phyloP scores from a whole-genome alignment of 305 asterid species.

The Solanum hybrid region DNA sequence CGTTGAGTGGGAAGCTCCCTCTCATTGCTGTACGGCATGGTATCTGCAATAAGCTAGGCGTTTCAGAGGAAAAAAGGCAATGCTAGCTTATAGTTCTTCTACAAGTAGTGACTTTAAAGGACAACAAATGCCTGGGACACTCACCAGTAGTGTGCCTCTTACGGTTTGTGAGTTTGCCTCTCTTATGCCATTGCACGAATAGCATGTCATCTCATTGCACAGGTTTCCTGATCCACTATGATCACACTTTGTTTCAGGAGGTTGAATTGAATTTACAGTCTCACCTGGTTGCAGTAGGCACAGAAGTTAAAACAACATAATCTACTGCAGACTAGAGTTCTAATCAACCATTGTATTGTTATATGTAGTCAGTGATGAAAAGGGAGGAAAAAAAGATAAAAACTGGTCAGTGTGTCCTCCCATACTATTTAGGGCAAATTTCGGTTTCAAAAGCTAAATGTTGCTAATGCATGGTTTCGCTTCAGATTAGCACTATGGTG shows the following conservation, averaged over 20 bases:
- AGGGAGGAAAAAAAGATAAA: neutral
- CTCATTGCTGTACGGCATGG: constrained; percentile 94
- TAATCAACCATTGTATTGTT: neutral
- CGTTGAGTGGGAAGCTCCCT: constrained; percentile 91
- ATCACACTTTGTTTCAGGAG: constrained; percentile 55
- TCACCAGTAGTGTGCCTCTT: constrained; percentile 91
- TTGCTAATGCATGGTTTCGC: neutral
- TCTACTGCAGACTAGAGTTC: neutral
- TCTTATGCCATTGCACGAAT: constrained; percentile 50
- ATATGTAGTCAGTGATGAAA: neutral
- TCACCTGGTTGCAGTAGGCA: constrained; percentile 50
- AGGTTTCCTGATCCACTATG: constrained; percentile 39
- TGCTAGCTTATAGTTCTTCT: neutral
- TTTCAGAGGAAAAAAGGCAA: constrained; percentile 14
- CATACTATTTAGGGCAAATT: neutral
- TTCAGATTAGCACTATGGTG: neutral
- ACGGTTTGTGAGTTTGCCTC: constrained; percentile 70
- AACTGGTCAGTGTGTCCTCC: neutral
- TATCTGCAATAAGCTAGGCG: constrained; percentile 34
- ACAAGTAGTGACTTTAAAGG: neutral
- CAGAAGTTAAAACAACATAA: neutral
- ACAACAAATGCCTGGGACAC: constrained; percentile 12
- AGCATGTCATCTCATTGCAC: constrained; percentile 53
- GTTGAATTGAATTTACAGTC: constrained; percentile 61
- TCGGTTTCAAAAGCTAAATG: neutral